Conservation (phyloP, 2,329 filamentous ascomycete genomes). For the Chrysoporthe puriensis region DNA sequence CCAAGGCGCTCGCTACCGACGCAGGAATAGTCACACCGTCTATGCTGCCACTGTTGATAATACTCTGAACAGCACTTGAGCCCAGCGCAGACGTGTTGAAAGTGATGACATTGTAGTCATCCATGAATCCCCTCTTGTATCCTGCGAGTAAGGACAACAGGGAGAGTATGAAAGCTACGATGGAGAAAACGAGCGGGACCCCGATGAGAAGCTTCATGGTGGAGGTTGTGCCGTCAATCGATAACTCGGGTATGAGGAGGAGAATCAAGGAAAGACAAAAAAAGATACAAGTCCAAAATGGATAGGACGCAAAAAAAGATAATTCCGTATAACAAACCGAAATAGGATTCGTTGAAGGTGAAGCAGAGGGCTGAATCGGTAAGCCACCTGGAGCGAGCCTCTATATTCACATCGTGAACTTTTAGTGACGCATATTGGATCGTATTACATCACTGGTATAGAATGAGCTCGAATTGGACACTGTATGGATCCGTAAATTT, state of each 20-base stretch:
- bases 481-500: conserved; percentile 1
- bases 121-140: conserved; percentile 41
- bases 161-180: conserved; percentile 41
- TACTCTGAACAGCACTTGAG: conserved; percentile 38
- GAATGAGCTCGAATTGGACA: neutral
- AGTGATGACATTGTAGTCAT: conserved; percentile 45
- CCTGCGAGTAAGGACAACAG: conserved; percentile 44
- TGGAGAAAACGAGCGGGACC: conserved; percentile 39
- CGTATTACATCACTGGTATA: neutral
- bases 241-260: neutral
- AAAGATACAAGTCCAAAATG: neutral
- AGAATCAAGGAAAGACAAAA: neutral
- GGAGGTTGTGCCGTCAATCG: neutral
- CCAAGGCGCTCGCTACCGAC: conserved; percentile 30
- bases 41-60: conserved; percentile 7
- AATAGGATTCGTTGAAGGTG: neutral
- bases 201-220: conserved; percentile 20
- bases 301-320: neutral
- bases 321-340: neutral
- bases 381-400: neutral
- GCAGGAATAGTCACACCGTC: conserved; percentile 3
- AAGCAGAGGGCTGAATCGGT: neutral
- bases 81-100: conserved; percentile 48
- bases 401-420: neutral
- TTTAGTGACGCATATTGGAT: neutral